Percentiles rank a stretch among this genome's conserved stretches.
phyloP scores from a whole-genome alignment of 176 grass and related monocot species.

The Dactylis glomerata region DNA sequence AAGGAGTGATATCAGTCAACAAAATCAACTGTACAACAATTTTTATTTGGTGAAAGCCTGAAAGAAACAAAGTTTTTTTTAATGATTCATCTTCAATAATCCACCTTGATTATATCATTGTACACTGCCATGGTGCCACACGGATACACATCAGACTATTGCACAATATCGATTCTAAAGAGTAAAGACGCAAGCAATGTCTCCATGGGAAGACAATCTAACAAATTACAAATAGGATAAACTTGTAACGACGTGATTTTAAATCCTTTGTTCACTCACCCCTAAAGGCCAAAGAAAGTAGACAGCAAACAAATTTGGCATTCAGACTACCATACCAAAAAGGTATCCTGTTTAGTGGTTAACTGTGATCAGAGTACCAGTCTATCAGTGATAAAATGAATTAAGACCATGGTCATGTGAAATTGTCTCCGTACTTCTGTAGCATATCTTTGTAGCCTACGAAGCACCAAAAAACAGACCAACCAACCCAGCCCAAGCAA shows the following conservation, averaged over 20 bases:
- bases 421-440: too few relatives aligned
- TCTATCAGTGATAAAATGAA: neutral
- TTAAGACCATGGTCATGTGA: too few relatives aligned
- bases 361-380: neutral
- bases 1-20: neutral
- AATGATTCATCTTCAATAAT: neutral
- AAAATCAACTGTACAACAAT: neutral
- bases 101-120: neutral
- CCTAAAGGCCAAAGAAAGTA: neutral
- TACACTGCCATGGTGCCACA: neutral
- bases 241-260: neutral
- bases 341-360: neutral
- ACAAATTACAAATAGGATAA: neutral
- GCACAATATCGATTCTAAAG: neutral
- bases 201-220: neutral
- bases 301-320: neutral
- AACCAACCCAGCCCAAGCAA: too few relatives aligned
- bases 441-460: too few relatives aligned
- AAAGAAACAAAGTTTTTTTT: neutral
- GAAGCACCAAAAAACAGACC: too few relatives aligned
- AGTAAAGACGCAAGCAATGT: neutral
- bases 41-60: neutral
- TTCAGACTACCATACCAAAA: neutral
- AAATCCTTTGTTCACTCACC: neutral
- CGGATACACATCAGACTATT: neutral